Base-by-base conservation (phyloP, 2,329 filamentous ascomycete species). In the Epichloe hybrida region DNA sequence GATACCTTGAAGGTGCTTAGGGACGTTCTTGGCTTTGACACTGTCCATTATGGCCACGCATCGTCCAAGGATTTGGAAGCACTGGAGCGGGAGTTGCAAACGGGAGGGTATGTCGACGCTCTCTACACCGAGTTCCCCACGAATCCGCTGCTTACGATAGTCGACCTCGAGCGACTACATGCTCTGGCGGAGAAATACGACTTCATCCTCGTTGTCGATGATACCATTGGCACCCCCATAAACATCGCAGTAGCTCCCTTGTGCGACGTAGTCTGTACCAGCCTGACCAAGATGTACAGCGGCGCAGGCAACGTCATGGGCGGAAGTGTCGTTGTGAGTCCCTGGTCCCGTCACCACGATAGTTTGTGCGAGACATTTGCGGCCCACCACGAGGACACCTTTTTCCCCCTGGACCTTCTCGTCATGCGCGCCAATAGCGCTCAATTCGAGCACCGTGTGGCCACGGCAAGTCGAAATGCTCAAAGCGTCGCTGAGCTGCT, bases 241-340 rank as follows among this genome's bases (percentile, higher is more conserved):
- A 72, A 70, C 54, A 57, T 72, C 46, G 68, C 77, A 57, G 54
- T 77, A 20, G 56, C 72, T 1, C 50, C 57, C 4, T 60, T 66
- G 0, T 68, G 69, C 0, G 74, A 79, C 55, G 61, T 74, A 0
- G 50, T 77, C 31, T 55, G 72, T 4, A 70, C 69, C 0, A 70
- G 66, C n/a, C 60, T 76, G 11, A 77, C 74, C 5, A 78, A 78
- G 59, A 65, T 64, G 1, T 77, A 79, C 58, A 73, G 63, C 41
- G 76, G 76, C 3, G 72, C 71, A 54, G 69, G 71, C 6, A 69
- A 79, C 54, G 69, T 73, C 43, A 71, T 76, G 63, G 72, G 58
- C 21, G 74, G 68, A 13, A 50, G 49, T 37, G 37, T 46, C 13
- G 11, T 23, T 36, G 23, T 27, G 8, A 41, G 20, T 20, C n/a